phyloP scores from a whole-genome alignment of 2,329 filamentous ascomycete species.

The Epichloe sibirici region DNA sequence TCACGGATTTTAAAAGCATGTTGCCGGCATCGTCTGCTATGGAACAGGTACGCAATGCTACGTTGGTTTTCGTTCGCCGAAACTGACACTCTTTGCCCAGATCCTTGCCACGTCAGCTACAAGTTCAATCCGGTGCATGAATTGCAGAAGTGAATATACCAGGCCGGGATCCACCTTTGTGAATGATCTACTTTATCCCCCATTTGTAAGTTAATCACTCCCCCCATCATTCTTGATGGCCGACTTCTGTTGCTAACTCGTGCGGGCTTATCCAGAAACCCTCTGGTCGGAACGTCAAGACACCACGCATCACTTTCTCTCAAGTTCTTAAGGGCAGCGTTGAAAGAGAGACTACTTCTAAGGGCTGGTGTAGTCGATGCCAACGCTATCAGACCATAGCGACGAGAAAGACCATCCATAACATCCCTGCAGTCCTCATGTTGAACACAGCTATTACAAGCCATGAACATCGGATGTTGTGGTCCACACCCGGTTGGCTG shows the following conservation, averaged over 20 bases:
- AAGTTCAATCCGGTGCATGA: slow-evolving; percentile 68
- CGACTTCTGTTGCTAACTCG: neutral
- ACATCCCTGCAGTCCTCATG: slow-evolving; percentile 74
- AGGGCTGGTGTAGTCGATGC: slow-evolving; percentile 89
- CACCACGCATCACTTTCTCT: slow-evolving; percentile 59
- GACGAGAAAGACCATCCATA: slow-evolving; percentile 73
- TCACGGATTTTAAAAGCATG: slow-evolving; percentile 61
- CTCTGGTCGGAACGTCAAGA: slow-evolving; percentile 34
- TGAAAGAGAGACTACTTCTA: slow-evolving; percentile 75
- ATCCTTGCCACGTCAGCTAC: slow-evolving; percentile 58
- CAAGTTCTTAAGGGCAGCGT: slow-evolving; percentile 87
- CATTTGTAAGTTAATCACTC: slow-evolving; percentile 17
- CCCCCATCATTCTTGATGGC: neutral
- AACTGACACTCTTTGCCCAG: slow-evolving; percentile 9
- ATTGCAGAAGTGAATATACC: slow-evolving; percentile 77
- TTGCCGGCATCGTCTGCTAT: slow-evolving; percentile 49
- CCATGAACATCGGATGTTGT: slow-evolving; percentile 65
- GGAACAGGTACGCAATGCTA: slow-evolving; percentile 46
- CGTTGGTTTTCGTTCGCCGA: neutral
- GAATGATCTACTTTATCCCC: slow-evolving; percentile 75
- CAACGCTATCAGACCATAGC: slow-evolving; percentile 80
- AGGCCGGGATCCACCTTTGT: slow-evolving; percentile 68
- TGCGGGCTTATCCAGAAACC: slow-evolving; percentile 28
- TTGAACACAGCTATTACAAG: slow-evolving; percentile 69
- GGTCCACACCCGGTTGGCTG: slow-evolving; percentile 82